These are phyloP conservation scores for Diacronema lutheri DNA, from an alignment of 78 protist genomes.

Conservation along the genomic window DNA sequence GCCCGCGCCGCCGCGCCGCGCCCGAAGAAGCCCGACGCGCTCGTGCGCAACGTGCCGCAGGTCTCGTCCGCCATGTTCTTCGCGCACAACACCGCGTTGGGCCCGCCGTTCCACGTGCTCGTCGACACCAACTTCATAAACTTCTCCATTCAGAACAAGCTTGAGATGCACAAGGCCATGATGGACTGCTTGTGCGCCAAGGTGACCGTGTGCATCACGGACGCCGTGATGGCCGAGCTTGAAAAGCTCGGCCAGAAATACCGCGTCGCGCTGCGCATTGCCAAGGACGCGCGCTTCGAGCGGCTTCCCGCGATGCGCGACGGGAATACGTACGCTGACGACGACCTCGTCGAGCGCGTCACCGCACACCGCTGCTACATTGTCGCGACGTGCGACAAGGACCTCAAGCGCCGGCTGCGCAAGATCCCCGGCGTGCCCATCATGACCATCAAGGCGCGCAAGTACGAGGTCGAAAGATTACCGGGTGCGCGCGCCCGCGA, in stretches of 20 bases:
- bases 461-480: slow-evolving; percentile 87
- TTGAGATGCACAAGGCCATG: slow-evolving; percentile 83
- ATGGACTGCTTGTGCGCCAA: slow-evolving; percentile 98
- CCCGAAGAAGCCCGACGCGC: too few species aligned
- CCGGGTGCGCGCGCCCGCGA: too few species aligned
- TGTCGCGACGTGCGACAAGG: slow-evolving; percentile 81
- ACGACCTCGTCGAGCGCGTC: slow-evolving; percentile 92
- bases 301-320: slow-evolving; percentile 86
- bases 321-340: slow-evolving; percentile 97
- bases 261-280: slow-evolving; percentile 78
- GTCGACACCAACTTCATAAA: slow-evolving; percentile 99
- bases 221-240: slow-evolving; percentile 97
- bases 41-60: slow-evolving; percentile 22
- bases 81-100: slow-evolving; percentile 86
- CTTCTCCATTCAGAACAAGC: slow-evolving; percentile 86
- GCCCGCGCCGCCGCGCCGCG: neutral
- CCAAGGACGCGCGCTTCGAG: slow-evolving; percentile 95
- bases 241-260: slow-evolving; percentile 94
- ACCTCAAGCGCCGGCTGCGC: slow-evolving; percentile 89
- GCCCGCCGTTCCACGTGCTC: slow-evolving; percentile 97
- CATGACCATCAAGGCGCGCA: slow-evolving; percentile 77
- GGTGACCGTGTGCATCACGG: slow-evolving; percentile 85
- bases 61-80: slow-evolving; percentile 71
- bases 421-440: slow-evolving; percentile 99
- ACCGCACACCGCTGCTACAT: slow-evolving; percentile 27